These are phyloP conservation scores for Paramyrothecium sp. DNA, from an alignment of 2,329 filamentous ascomycete species.

Conservation along the genomic window DNA sequence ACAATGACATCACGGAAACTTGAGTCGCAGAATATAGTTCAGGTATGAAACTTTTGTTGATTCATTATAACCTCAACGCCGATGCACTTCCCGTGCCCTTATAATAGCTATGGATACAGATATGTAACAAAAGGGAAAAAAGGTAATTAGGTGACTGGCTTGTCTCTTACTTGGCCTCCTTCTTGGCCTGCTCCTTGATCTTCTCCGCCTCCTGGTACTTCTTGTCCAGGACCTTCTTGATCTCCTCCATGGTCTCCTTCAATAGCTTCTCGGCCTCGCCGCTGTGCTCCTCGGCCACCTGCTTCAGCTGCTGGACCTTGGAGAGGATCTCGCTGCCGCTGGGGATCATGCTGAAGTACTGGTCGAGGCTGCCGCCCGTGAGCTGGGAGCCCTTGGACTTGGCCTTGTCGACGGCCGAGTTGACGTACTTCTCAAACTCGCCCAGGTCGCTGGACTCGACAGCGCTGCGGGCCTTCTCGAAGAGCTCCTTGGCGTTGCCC, in stretches of 20 bases:
- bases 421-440: constrained; percentile 34
- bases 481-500: constrained; percentile 64
- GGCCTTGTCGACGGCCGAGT: constrained; percentile 24
- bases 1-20: no score
- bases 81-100: not conserved
- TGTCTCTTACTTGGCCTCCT: constrained; percentile 36
- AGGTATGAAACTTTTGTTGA: not conserved
- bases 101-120: not conserved
- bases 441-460: constrained; percentile 59
- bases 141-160: no score
- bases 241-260: constrained; percentile 66
- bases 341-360: constrained; percentile 66
- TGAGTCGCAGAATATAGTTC: no score
- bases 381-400: constrained; percentile 46
- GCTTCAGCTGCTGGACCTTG: constrained; percentile 63
- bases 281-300: constrained; percentile 66
- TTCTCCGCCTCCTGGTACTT: constrained; percentile 57
- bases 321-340: constrained; percentile 62
- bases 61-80: not conserved
- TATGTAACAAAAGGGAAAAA: not conserved
- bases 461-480: constrained; percentile 60
- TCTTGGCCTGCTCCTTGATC: constrained; percentile 53
- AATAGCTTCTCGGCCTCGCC: constrained; percentile 68
- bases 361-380: constrained; percentile 45
- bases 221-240: constrained; percentile 63